Percentiles rank a stretch among this genome's conserved stretches.
phyloP scores from a whole-genome alignment of 371 early-diverging fungal genomes.

The Dichotomocladium elegans region DNA sequence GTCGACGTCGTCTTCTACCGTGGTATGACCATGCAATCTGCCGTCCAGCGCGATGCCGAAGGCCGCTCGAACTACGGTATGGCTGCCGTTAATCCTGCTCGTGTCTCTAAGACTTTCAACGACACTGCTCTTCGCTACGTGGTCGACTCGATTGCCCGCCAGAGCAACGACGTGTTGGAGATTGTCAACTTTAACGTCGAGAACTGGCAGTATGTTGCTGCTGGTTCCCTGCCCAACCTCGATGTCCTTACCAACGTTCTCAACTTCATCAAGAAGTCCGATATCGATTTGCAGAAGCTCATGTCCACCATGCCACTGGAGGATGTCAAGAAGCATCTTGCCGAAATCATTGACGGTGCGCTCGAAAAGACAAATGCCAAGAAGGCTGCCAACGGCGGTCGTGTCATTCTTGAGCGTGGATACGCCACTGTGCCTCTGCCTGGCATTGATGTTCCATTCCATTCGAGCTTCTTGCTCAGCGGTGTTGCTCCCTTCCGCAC shows the following conservation, averaged over 20 bases:
- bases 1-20: constrained; percentile 96
- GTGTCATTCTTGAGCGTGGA: constrained; percentile 80
- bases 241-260: constrained; percentile 79
- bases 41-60: constrained; percentile 79
- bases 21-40: constrained; percentile 96
- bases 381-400: constrained; percentile 55
- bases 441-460: constrained; percentile 97
- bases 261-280: constrained; percentile 71
- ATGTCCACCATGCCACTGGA: constrained; percentile 83
- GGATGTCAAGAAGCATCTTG: constrained; percentile 80
- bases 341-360: constrained; percentile 77
- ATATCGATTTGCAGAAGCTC: constrained; percentile 85
- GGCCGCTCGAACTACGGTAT: constrained; percentile 93
- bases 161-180: constrained; percentile 79
- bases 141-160: constrained; percentile 79
- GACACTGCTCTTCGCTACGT: constrained; percentile 81
- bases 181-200: constrained; percentile 97
- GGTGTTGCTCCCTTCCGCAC: constrained; percentile 93
- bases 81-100: constrained; percentile 92
- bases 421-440: constrained; percentile 89
- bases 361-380: constrained; percentile 69
- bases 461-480: constrained; percentile 86
- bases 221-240: constrained; percentile 83
- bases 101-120: constrained; percentile 84
- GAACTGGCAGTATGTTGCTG: constrained; percentile 94